These are phyloP conservation scores for Bromus sterilis DNA, from an alignment of 176 grass and related monocot species.

Conservation along the genomic window DNA sequence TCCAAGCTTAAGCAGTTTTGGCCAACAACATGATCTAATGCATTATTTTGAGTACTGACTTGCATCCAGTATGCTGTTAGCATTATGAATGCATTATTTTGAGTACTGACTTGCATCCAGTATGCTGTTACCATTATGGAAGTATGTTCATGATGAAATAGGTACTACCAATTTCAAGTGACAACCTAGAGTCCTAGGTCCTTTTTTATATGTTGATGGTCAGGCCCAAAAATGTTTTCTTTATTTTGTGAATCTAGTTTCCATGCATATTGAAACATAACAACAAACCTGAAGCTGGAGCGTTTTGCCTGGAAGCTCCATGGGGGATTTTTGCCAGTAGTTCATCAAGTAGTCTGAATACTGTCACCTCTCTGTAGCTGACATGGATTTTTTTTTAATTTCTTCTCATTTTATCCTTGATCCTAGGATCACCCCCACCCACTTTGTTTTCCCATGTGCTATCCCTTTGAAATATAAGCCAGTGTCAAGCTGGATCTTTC, in stretches of 20 bases:
- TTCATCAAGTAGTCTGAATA: too few relatives aligned
- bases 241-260: neutral
- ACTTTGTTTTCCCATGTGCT: too few relatives aligned
- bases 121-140: neutral
- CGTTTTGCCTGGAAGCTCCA: too few relatives aligned
- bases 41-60: neutral
- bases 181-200: neutral
- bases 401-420: too few relatives aligned
- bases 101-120: neutral
- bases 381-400: too few relatives aligned
- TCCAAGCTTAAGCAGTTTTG: neutral
- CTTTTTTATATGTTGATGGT: neutral
- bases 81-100: too few relatives aligned
- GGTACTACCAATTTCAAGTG: neutral
- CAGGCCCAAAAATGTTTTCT: neutral
- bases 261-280: neutral
- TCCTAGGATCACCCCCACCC: too few relatives aligned
- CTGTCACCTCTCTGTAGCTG: too few relatives aligned
- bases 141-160: constrained; percentile 11
- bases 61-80: neutral
- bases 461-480: too few relatives aligned
- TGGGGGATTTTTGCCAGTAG: too few relatives aligned
- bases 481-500: too few relatives aligned
- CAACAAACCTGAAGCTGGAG: neutral
- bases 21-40: neutral